Conservation (phyloP, 805 yeast genomes). For the Maudiozyma saulgeensis region DNA sequence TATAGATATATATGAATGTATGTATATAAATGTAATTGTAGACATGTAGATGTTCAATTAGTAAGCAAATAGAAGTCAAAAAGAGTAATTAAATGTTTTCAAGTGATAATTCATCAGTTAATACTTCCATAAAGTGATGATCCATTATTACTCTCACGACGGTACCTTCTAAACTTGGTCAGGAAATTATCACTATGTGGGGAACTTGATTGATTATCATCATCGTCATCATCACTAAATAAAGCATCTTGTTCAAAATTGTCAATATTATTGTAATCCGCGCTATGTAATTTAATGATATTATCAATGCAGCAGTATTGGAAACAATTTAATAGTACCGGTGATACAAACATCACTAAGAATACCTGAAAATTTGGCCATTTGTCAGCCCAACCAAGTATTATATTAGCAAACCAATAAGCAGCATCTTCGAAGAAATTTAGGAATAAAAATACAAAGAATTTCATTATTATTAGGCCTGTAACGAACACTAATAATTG, state of each 20-base stretch:
- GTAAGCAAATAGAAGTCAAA: too few relatives aligned
- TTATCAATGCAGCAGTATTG: constrained; percentile 67
- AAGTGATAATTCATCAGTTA: background rate
- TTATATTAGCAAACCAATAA: constrained; percentile 62
- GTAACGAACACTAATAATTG: constrained; percentile 61
- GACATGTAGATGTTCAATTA: too few relatives aligned
- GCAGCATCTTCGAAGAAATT: constrained; percentile 60
- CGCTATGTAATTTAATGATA: constrained; percentile 49
- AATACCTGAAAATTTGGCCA: constrained; percentile 78
- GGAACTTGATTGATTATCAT: background rate
- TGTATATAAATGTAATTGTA: too few relatives aligned
- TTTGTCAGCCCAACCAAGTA: constrained; percentile 74
- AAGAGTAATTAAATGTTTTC: too few relatives aligned
- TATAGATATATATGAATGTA: too few relatives aligned
- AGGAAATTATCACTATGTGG: background rate
- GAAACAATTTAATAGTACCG: constrained; percentile 61
- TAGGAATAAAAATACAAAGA: constrained; percentile 46
- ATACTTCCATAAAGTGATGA: background rate
- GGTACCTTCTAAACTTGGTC: background rate
- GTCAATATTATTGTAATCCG: constrained; percentile 19
- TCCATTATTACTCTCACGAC: background rate
- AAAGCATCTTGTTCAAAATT: constrained; percentile 22
- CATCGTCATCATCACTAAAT: constrained; percentile 4
- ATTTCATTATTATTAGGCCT: constrained; percentile 57
- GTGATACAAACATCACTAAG: constrained; percentile 77